Base-by-base conservation (phyloP, 306 rosid genomes). In the Urtica urens region DNA sequence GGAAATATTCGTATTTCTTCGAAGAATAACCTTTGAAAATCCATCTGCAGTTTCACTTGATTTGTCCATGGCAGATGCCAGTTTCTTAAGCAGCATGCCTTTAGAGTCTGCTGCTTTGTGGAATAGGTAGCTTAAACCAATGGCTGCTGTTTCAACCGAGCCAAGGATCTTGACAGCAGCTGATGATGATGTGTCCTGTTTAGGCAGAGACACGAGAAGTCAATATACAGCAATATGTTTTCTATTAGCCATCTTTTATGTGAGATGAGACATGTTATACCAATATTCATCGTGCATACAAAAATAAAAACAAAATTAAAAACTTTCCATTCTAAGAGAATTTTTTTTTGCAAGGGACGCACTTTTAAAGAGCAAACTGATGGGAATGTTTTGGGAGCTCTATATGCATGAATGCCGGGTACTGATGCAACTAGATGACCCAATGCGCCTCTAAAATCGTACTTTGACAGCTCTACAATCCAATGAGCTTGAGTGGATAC, bases 41-140 rank as follows among this genome's bases (percentile, higher is more conserved):
- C 67, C 76, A 46, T 61, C 33, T 22, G 67, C 58, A 42, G 58
- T 65, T 43, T 53, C 71, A 58, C 74, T 66, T 2, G 78, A 69
- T 49, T 71, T 71, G 46, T 74, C 40, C 1, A 83, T 78, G 59
- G 72, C 67, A 58, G 70, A 58, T 55, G 94, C 85, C 68, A 83
- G 51, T 66, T 68, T 56, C 65, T 69, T 79, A 52, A 83, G 66
- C 46, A 62, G 75, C 57, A 55, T 68, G 53, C 78, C 70, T 20
- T 69, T 77, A 59, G 85, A 67, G 67, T 83, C 94, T 52, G 59
- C 67, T 30, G 59, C 80, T 35, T 59, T 41, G 57, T 49, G 74
- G 51, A 79, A 83, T 67, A 79, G 74, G 54, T 83, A 68, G 73
- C 94, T 79, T 51, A 83, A 53, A 67, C 94, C 94, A 43, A 83